Evolutionary conservation across 2,329 filamentous ascomycete genomes (phyloP), one percentile per base, ranked within the genome.

Genomic region (Didymella sp.): DNA sequence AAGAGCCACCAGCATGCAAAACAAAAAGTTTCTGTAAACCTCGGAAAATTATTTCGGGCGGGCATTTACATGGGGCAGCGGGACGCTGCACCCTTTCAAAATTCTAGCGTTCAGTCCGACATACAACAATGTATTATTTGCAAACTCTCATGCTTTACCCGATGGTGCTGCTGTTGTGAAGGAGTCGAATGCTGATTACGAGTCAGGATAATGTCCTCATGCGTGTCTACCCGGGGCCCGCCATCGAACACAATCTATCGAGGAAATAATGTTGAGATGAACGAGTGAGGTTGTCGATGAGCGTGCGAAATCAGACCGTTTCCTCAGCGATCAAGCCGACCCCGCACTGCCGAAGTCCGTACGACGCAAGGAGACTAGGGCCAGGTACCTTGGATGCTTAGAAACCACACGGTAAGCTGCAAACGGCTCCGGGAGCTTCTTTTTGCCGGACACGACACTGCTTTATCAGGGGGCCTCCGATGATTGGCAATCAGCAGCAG

Each of bases 1-100:
- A 48, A 60, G 60, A 56, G 64, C 66, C 64, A 67, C 43, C 66
- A 63, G 63, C 61, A 60, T 64, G 60, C 50, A 54, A 58, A 45
- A 44, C 56, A 57, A 64, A 66, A 66, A 60, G 51, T 61, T 63
- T 38, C 13, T 45, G 51, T 28, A 59, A 12, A 59, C 41, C 33
- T 61, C 53, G 45, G 46, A 51, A 58, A 62, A 59, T 53, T 55
- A 45, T 2, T 58, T 56, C 22, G 25, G 42, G 43, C 56, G 52
- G 54, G 60, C 57, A 61, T 61, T 51, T 58, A 58, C 43, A 55
- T 57, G 24, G 56, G 59, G 56, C 37, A 56, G 62, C 47, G 27
- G 52, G 58, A 49, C 40, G 49, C 63, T 51, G 54, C 35, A 54
- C 41, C 51, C 37, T 51, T 41, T 56, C 45, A 67, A 63, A 59